Evolutionary conservation across 164 flowering plant species (phyloP), one percentile per base, ranked within the genome.

Genomic region (Cinnamomum micranthum): DNA sequence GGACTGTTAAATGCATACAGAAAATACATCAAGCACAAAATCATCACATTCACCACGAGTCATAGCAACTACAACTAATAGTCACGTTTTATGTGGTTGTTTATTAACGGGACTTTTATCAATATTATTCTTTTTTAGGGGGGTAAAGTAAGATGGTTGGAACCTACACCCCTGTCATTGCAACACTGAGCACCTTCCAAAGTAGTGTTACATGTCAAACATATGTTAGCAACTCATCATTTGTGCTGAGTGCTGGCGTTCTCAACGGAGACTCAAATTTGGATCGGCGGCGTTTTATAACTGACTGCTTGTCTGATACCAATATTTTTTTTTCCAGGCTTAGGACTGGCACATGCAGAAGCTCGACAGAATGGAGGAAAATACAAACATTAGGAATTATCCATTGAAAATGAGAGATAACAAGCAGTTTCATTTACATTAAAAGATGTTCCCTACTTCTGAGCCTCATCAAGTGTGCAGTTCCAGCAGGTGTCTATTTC

Each of bases 1-100:
- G 99, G 98, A 80, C 99, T 94, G 90, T 77, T 73, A 81, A 41
- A 41, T 41, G 76, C 51, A 74, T 2, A 55, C 6, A 74, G 22
- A 58, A 4, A 41, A 47, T 7, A 60, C 66, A 63, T 47, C 55
- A 63, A 28, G 33, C 35, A 11, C 41, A 67, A 28, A 19, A 27
- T 33, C n/a, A 55, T 15, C 60, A 17, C 19, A 55, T 14, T 20
- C 60, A 55, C n/a, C n/a, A 15, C 3, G 60, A 55, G 4, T 5
- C 60, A 55, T 55, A 20, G 17, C n/a, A 55, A 55, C 60, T 55
- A 20, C n/a, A 55, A 55, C 60, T 15, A 20, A 17, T 14, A 6
- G 60, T 55, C n/a, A 55, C n/a, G 1, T 55, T 15, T 55, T 55
- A 55, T 55, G 60, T 1, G n/a, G n/a, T 12, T 20, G 7, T 15